phyloP scores from a whole-genome alignment of 2,329 filamentous ascomycete genomes.

The Hymenoscyphus repandus region DNA sequence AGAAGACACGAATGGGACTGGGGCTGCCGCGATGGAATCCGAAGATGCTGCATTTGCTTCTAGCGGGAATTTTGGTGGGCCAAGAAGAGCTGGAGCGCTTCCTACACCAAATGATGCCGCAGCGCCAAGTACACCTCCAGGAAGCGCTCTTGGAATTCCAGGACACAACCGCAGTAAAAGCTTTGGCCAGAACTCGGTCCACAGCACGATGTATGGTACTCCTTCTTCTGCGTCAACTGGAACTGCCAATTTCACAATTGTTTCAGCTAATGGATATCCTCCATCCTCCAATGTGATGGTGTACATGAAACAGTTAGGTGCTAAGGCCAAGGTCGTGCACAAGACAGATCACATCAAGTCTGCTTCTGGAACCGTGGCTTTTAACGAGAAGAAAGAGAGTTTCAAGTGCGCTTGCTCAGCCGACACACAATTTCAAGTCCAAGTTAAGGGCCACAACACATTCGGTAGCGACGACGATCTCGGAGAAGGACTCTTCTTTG shows the following conservation, averaged over 20 bases:
- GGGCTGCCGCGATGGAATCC: conserved; percentile 41
- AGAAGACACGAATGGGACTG: conserved; percentile 30
- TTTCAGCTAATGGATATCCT: conserved; percentile 75
- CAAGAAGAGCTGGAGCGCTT: conserved; percentile 18
- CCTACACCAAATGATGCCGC: conserved; percentile 12
- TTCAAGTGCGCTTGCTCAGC: conserved; percentile 75
- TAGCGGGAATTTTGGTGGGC: conserved; percentile 25
- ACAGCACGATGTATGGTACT: conserved; percentile 54
- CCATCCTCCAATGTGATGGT: conserved; percentile 74
- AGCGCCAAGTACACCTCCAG: conserved; percentile 25
- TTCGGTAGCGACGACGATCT: conserved; percentile 80
- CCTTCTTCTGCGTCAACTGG: conserved; percentile 55
- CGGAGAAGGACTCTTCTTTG: conserved; percentile 82
- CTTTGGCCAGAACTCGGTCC: conserved; percentile 59
- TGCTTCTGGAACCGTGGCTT: conserved; percentile 58
- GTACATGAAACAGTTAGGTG: conserved; percentile 58
- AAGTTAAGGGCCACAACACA: conserved; percentile 78
- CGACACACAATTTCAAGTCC: conserved; percentile 79
- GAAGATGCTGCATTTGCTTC: conserved; percentile 33
- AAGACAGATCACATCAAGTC: conserved; percentile 91
- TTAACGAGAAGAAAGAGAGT: conserved; percentile 59
- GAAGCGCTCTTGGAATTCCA: conserved; percentile 15
- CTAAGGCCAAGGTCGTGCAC: conserved; percentile 73
- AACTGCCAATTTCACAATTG: conserved; percentile 72
- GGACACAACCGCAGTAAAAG: conserved; percentile 46